Evolutionary conservation across 345 rosid species (phyloP).

Genomic region (Turritis glabra): DNA sequence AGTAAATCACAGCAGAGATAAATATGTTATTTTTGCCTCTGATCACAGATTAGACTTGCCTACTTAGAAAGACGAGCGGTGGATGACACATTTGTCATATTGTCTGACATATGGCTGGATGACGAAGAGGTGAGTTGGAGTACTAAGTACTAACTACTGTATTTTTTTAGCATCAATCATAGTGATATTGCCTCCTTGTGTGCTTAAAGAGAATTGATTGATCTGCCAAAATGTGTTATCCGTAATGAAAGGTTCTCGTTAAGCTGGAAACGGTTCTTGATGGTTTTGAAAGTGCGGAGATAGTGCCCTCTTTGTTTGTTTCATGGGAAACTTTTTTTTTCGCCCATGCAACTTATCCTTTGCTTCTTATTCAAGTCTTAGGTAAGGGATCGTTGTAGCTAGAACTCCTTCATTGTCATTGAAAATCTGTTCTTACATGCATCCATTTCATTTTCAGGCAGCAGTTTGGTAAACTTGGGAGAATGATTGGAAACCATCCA

Average conservation of each 20-base stretch:
- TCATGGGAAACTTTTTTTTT: conserved; percentile 90
- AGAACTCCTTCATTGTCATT: neutral
- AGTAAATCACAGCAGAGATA: too few relatives aligned
- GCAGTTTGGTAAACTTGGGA: conserved; percentile 80
- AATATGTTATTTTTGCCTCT: too few relatives aligned
- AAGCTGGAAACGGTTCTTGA: conserved; percentile 70
- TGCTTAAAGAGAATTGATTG: conserved; percentile 32
- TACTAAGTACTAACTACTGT: conserved; percentile 13
- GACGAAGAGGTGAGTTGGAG: conserved; percentile 61
- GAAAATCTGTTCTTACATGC: neutral
- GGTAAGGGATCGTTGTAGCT: conserved; percentile 45
- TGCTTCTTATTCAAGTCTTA: conserved; percentile 67
- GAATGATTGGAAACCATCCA: conserved; percentile 68
- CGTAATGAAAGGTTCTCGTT: conserved; percentile 65
- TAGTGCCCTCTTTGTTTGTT: conserved; percentile 85
- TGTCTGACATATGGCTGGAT: conserved; percentile 88
- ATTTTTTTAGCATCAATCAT: neutral
- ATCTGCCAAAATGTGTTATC: conserved; percentile 40
- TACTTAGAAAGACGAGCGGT: conserved; percentile 63
- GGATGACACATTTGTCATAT: conserved; percentile 80
- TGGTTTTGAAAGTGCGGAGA: conserved; percentile 71
- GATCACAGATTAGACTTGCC: conserved; percentile 54
- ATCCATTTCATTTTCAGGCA: conserved; percentile 39
- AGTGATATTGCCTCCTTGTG: neutral
- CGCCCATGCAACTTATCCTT: conserved; percentile 87